phyloP scores from a whole-genome alignment of 345 rosid species.

The Anastatica hierochuntica region DNA sequence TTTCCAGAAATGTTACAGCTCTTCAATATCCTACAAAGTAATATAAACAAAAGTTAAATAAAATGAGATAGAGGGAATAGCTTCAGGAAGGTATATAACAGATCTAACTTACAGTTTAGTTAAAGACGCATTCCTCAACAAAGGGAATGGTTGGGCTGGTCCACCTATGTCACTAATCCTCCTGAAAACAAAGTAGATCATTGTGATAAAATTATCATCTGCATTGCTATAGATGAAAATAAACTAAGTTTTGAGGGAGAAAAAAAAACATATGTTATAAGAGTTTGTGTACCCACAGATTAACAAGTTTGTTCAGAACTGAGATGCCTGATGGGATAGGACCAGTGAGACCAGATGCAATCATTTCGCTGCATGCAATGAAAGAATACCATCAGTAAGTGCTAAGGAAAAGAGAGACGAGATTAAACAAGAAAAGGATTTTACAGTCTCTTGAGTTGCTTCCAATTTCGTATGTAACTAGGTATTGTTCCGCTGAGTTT shows the following conservation, averaged over 20 bases:
- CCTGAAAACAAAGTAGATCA: constrained; percentile 31
- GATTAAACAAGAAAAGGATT: neutral
- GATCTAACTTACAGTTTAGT: constrained; percentile 32
- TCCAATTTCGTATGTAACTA: constrained; percentile 38
- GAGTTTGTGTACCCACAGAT: constrained; percentile 38
- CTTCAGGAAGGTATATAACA: constrained; percentile 9
- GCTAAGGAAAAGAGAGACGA: neutral
- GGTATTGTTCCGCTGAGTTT: constrained; percentile 49
- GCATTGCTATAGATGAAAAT: neutral
- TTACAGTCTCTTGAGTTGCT: constrained; percentile 43
- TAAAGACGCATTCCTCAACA: constrained; percentile 20
- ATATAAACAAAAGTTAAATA: neutral
- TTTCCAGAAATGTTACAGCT: constrained; percentile 34
- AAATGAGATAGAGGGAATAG: neutral
- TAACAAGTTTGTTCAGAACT: constrained; percentile 19
- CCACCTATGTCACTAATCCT: constrained; percentile 46
- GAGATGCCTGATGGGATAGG: constrained; percentile 44
- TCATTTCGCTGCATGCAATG: constrained; percentile 40
- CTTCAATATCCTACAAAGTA: constrained; percentile 33
- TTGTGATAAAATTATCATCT: neutral
- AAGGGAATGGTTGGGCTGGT: constrained; percentile 40
- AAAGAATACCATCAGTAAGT: neutral
- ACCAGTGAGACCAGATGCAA: constrained; percentile 49
- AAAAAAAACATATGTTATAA: neutral
- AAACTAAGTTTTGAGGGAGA: neutral